Evolutionary conservation across 306 rosid genomes (phyloP), one percentile per base, ranked within the genome.

Genomic region (Astragalus membranaceus): DNA sequence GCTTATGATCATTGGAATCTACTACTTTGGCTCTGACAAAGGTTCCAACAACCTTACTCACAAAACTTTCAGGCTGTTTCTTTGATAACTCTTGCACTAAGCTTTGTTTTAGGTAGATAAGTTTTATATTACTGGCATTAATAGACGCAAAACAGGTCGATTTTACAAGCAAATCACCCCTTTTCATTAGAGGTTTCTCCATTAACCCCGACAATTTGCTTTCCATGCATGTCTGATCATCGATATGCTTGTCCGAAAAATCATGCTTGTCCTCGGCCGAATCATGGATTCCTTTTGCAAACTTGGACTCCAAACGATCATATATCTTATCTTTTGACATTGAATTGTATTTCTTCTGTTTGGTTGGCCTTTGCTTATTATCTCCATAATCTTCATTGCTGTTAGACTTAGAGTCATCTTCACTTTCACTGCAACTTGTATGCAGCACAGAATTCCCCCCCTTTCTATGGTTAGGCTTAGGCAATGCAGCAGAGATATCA

Each of bases 21-120:
- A n/a, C 75, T 29, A 35, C 51, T 63, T 64, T 84, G 29, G 82
- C 75, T 62, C 70, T 80, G 39, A 84, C 81, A 16, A 85, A 84
- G 74, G 87, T 61, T 17, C 91, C 96, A 43, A 87, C 79, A 37
- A 80, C 77, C 74, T 84, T 87, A 16, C 42, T 71, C 75, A 16
- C 62, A 64, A 81, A 83, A 47, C 35, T 82, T 78, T 82, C 85
- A 10, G 57, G 76, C 49, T 76, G 76, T 78, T 84, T 75, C 23
- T 20, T 1, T 9, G 81, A 68, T 9, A 90, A 67, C 72, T 84
- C 85, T 55, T 73, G 75, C 55, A 87, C 83, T 67, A 87, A 77
- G 70, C 88, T 91, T 76, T 33, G 85, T 65, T 81, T 82, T 33
- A 88, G 79, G 81, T 88, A 82, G 50, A 88, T 44, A 13, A 73